A percentile compares a stretch with the other conserved stretches of the same genome.
phyloP scores from a whole-genome alignment of 495 filamentous ascomycete genomes.

The Penicillium daleae region DNA sequence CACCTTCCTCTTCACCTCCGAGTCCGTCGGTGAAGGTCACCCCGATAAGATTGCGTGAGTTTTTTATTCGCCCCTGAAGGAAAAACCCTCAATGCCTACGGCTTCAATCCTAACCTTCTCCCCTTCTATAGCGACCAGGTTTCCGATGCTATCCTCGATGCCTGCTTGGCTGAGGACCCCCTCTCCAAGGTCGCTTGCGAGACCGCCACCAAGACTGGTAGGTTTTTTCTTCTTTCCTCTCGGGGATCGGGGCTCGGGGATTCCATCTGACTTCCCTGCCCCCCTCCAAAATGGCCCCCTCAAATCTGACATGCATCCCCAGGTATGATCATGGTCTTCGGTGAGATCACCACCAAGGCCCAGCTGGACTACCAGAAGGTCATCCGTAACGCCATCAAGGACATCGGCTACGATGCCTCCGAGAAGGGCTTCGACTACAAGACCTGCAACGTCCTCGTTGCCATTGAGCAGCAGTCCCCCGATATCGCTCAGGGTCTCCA shows the following conservation, averaged over 20 bases:
- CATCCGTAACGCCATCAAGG: conserved; percentile 93
- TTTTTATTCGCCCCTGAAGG: conserved; percentile 15
- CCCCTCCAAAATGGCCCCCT: conserved; percentile 5
- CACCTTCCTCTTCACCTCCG: conserved; percentile 98
- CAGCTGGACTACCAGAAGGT: conserved; percentile 96
- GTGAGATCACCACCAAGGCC: conserved; percentile 98
- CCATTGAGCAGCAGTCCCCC: conserved; percentile 98
- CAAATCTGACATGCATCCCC: conserved; percentile 25
- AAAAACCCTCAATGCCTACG: conserved; percentile 4
- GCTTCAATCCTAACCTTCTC: conserved; percentile 5
- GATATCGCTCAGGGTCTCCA: conserved; percentile 99
- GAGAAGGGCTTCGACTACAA: conserved; percentile 99
- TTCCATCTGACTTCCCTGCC: background rate
- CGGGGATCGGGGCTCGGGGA: background rate
- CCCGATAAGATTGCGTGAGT: conserved; percentile 92
- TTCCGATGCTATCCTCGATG: conserved; percentile 97
- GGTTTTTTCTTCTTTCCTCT: conserved; percentile 18
- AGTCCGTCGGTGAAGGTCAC: conserved; percentile 97
- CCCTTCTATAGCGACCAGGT: conserved; percentile 75
- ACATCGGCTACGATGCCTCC: conserved; percentile 96
- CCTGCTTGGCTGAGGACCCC: conserved; percentile 90
- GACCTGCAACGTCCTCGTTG: conserved; percentile 97
- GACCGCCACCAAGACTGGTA: conserved; percentile 97
- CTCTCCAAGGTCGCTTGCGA: conserved; percentile 99
- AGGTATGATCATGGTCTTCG: conserved; percentile 99